Conservation (phyloP, 2,329 filamentous ascomycete genomes). For the Capronia americana region DNA sequence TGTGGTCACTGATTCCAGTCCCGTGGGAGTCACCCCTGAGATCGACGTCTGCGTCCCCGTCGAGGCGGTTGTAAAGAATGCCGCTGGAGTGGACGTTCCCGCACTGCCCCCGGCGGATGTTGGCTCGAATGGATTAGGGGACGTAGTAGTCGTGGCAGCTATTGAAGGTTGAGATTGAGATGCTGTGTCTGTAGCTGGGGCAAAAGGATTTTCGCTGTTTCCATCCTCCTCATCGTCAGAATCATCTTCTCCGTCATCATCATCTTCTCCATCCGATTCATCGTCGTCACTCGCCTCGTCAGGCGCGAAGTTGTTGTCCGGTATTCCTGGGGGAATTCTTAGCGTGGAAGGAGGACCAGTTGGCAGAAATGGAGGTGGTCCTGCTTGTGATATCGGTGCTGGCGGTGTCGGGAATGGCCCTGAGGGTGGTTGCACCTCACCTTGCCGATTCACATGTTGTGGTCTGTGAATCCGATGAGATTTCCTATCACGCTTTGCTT, state of each 20-base stretch:
- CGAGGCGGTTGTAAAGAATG: not conserved
- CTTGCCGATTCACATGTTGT: conserved; percentile 7
- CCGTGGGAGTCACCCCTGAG: not conserved
- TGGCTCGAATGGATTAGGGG: not conserved
- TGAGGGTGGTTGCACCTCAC: conserved; percentile 4
- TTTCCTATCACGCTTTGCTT: not conserved
- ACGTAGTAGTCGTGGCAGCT: not conserved
- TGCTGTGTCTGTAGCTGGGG: not conserved
- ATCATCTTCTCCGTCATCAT: not conserved
- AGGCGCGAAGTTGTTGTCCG: not conserved
- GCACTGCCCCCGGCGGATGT: not conserved
- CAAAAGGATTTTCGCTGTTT: conserved; percentile 1
- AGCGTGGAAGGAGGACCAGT: conserved; percentile 1
- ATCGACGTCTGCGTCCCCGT: not conserved
- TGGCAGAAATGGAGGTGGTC: not conserved
- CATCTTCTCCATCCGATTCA: not conserved
- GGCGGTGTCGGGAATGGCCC: not conserved
- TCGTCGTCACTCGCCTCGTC: not conserved
- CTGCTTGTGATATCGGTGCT: not conserved
- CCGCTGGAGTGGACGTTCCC: not conserved
- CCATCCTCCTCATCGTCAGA: conserved; percentile 4
- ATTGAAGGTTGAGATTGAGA: not conserved
- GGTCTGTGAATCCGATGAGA: not conserved
- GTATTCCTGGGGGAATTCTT: not conserved
- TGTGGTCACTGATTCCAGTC: not conserved